These are phyloP conservation scores for Grammothele lineata DNA, from an alignment of 768 basidiomycete species.

Conservation along the genomic window DNA sequence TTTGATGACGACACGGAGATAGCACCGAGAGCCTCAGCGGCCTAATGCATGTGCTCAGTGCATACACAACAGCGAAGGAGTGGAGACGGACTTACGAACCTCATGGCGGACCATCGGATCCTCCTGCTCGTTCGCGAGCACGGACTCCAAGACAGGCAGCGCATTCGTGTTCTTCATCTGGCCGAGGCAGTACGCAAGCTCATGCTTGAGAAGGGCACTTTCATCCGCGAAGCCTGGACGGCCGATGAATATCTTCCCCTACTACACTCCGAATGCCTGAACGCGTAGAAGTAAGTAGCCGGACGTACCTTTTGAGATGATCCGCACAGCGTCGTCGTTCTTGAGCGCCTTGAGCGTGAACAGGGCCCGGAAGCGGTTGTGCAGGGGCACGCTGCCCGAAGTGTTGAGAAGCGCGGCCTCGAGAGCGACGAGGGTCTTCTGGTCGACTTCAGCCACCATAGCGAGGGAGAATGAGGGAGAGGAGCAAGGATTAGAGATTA, in stretches of 20 bases:
- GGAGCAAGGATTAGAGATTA: neutral
- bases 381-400: conserved; percentile 67
- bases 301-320: conserved; percentile 76
- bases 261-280: neutral
- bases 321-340: conserved; percentile 70
- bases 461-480: conserved; percentile 1
- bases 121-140: conserved; percentile 64
- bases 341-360: conserved; percentile 89
- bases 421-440: conserved; percentile 59
- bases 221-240: conserved; percentile 84
- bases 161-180: conserved; percentile 78
- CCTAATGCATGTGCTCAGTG: conserved; percentile 38
- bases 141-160: conserved; percentile 71
- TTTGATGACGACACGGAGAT: conserved; percentile 69
- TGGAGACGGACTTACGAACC: conserved; percentile 38
- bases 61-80: neutral
- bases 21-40: conserved; percentile 98
- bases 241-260: neutral
- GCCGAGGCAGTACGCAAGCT: conserved; percentile 94
- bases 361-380: conserved; percentile 84
- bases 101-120: conserved; percentile 99
- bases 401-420: conserved; percentile 76
- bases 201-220: conserved; percentile 92
- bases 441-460: conserved; percentile 19
- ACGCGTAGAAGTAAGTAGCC: too few species aligned